A percentile compares a stretch with the other conserved stretches of the same genome.
phyloP scores from a whole-genome alignment of 345 rosid species.

The Viola odorata region DNA sequence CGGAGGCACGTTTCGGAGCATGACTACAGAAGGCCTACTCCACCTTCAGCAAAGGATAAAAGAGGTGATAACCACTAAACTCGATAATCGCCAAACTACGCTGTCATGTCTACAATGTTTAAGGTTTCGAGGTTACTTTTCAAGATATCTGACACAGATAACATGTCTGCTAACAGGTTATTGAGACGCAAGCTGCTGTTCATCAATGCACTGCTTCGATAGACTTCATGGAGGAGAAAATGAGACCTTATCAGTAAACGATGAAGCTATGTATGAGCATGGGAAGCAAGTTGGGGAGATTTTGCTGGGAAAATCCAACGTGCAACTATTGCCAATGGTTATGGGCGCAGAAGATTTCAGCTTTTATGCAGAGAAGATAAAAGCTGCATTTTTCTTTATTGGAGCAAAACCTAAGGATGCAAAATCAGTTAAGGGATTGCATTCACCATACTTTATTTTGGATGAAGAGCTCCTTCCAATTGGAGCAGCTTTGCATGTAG shows the following conservation, averaged over 20 bases:
- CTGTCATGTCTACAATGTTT: background rate
- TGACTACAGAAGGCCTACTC: slow-evolving; percentile 44
- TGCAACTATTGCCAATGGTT: slow-evolving; percentile 17
- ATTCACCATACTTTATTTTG: slow-evolving; percentile 37
- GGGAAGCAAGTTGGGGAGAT: slow-evolving; percentile 35
- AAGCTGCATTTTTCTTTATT: slow-evolving; percentile 37
- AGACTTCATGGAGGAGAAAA: slow-evolving; percentile 40
- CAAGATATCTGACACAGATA: too few species aligned
- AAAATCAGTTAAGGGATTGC: slow-evolving; percentile 12
- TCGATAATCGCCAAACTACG: background rate
- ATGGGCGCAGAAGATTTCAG: slow-evolving; percentile 69
- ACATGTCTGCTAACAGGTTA: slow-evolving; percentile 20
- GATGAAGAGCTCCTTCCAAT: slow-evolving; percentile 51
- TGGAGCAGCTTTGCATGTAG: slow-evolving; percentile 56
- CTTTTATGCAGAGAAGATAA: slow-evolving; percentile 44
- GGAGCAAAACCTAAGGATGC: slow-evolving; percentile 26
- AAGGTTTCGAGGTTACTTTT: background rate
- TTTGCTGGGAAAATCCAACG: slow-evolving; percentile 42
- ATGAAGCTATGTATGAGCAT: slow-evolving; percentile 38
- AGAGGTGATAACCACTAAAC: slow-evolving; percentile 27
- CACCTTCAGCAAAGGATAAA: slow-evolving; percentile 43
- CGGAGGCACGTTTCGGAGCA: slow-evolving; percentile 57
- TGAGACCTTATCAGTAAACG: slow-evolving; percentile 42
- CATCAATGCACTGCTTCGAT: slow-evolving; percentile 42
- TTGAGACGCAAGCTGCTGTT: slow-evolving; percentile 42